A percentile compares a stretch with the other conserved stretches of the same genome.
These are phyloP conservation scores for Mrakia frigida DNA, from an alignment of 768 basidiomycete species.

Conservation along the genomic window DNA sequence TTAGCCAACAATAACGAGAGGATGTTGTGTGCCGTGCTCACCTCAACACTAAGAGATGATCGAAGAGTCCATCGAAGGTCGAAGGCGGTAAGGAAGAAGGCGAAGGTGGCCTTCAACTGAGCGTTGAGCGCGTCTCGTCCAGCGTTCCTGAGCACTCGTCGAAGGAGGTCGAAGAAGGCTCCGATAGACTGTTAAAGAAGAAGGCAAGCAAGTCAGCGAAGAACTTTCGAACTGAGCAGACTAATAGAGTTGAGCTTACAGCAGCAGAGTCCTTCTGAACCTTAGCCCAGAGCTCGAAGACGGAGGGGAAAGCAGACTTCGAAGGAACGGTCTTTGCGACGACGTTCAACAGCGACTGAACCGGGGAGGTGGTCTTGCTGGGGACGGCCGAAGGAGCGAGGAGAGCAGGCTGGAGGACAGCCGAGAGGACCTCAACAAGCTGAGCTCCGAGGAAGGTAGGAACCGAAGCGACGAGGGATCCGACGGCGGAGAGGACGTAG, in stretches of 20 bases:
- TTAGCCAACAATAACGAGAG: neutral
- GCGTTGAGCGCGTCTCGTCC: constrained; percentile 61
- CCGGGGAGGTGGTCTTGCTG: constrained; percentile 25
- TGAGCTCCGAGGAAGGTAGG: constrained; percentile 60
- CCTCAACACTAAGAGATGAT: constrained; percentile 7
- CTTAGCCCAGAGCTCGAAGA: constrained; percentile 48
- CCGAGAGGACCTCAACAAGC: constrained; percentile 37
- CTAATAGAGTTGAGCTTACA: constrained; percentile 28
- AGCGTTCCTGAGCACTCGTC: constrained; percentile 60
- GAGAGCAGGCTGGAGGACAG: constrained; percentile 32
- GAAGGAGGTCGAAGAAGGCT: constrained; percentile 65
- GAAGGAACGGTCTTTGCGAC: constrained; percentile 66
- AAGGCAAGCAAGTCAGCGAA: neutral
- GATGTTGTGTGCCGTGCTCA: neutral
- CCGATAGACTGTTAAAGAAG: constrained; percentile 38
- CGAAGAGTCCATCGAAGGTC: constrained; percentile 49
- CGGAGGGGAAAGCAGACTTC: constrained; percentile 61
- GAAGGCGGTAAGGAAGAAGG: constrained; percentile 72
- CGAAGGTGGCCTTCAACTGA: constrained; percentile 63
- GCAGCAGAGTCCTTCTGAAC: constrained; percentile 37
- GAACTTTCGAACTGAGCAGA: neutral
- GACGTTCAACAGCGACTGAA: constrained; percentile 56
- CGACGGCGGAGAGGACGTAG: constrained; percentile 51
- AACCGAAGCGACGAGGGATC: constrained; percentile 64
- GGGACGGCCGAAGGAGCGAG: constrained; percentile 9